Evolutionary conservation across 1,284 basidiomycete genomes (phyloP), one percentile per base, ranked within the genome.

Genomic region (Heliocybe sulcata): DNA sequence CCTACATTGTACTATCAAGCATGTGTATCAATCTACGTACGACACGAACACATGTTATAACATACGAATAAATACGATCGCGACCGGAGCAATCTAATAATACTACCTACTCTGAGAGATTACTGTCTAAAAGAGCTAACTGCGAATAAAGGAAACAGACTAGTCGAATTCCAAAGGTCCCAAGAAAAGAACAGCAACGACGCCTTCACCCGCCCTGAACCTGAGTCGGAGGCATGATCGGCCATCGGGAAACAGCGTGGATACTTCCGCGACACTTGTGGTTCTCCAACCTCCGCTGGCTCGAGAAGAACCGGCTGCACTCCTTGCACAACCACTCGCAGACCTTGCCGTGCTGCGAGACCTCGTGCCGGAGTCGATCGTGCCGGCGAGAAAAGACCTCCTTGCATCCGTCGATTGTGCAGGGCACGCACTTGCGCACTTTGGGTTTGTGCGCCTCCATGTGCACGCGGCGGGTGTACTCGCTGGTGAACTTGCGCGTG

Each of bases 391-490:
- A 77, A 61, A 79, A 79, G n/a, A 68, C 67, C 61, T 77, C 77
- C 3, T 69, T 65, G 59, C 77, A 79, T 9, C 76, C 38, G 16
- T 6, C 75, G n/a, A 72, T 65, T 9, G 73, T 76, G 61, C 74
- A 77, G 12, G 73, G 72, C 58, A 75, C 77, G 1, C 71, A 67
- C 1, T 69, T 65, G 19, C 74, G 72, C 1, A 73, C 73, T 58
- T 79, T 79, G n/a, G 76, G 75, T 56, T 74, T 75, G 61, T 79
- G 77, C 1, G 77, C 74, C 55, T 76, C 74, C 72, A 76, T 74
- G 60, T 79, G 77, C 35, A 77, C 75, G 58, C 75, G 75, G 16
- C 77, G 66, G 10, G 77, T 77, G 59, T 79, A 77, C 57, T 77
- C 73, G 55, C 72, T 76, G 6, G 75, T 77, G 59, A 77, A 77